Percentiles rank a stretch among this genome's conserved stretches.
These are phyloP conservation scores for Microthyrium microscopicum DNA, from an alignment of 2,329 filamentous ascomycete species.

Conservation along the genomic window DNA sequence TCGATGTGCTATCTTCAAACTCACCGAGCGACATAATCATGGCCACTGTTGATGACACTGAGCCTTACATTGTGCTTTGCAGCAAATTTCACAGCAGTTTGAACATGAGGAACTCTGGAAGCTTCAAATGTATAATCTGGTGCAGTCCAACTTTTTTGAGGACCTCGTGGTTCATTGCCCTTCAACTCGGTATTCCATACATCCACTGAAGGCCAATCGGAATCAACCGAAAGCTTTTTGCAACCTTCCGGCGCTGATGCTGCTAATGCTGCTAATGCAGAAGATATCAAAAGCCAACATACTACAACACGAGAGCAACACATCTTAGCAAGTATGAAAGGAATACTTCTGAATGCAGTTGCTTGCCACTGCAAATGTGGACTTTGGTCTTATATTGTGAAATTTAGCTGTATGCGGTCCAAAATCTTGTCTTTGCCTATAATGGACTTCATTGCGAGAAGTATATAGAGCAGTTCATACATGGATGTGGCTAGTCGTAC, in stretches of 20 bases:
- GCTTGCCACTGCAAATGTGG: too few species aligned
- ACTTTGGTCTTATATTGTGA: too few species aligned
- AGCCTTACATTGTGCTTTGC: conserved; percentile 2
- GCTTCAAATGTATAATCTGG: conserved; percentile 1
- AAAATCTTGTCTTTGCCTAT: too few species aligned
- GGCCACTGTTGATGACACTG: conserved; percentile 1
- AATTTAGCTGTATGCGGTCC: too few species aligned
- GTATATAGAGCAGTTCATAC: too few species aligned
- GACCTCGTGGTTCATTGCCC: not conserved
- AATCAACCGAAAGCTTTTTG: conserved; percentile 2
- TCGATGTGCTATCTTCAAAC: not conserved
- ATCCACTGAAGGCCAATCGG: conserved; percentile 1
- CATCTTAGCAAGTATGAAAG: too few species aligned
- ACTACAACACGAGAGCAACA: too few species aligned
- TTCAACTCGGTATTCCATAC: conserved; percentile 1
- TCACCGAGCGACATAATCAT: conserved; percentile 1
- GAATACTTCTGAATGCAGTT: too few species aligned
- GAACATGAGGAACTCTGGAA: not conserved
- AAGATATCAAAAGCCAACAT: not conserved
- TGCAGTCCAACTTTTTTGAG: not conserved
- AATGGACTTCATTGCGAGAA: too few species aligned
- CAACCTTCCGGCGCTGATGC: conserved; percentile 4
- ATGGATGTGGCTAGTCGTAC: too few species aligned
- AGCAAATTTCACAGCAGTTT: conserved; percentile 6
- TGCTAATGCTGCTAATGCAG: not conserved